Evolutionary conservation across 768 basidiomycete genomes (phyloP).

Genomic region (Termitomyces sp.): DNA sequence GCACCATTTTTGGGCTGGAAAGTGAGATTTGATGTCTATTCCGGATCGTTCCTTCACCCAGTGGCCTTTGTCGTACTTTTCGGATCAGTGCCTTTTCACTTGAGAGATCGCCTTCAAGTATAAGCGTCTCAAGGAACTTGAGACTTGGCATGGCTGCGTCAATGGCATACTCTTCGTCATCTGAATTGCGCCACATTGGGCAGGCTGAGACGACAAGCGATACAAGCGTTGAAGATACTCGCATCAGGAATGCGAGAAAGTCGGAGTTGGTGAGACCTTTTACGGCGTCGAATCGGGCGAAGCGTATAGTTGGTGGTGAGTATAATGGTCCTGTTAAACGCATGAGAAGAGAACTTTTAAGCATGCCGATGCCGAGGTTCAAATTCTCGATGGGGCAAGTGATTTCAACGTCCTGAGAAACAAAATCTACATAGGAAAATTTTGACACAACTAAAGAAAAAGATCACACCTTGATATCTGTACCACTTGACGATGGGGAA

Average conservation of each 20-base stretch:
- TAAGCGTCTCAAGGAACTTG: background rate
- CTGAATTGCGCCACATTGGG: background rate
- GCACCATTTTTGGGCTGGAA: background rate
- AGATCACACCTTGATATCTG: background rate
- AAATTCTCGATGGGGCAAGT: background rate
- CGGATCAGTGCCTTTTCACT: background rate
- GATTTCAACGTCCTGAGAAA: background rate
- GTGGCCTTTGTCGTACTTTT: background rate
- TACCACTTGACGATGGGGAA: background rate
- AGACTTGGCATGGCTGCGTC: constrained; percentile 8
- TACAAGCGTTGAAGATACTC: constrained; percentile 5
- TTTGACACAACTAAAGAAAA: background rate
- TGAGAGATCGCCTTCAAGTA: background rate
- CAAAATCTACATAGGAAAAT: background rate
- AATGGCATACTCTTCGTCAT: constrained; percentile 11
- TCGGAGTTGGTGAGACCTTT: constrained; percentile 8
- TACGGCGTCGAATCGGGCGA: background rate
- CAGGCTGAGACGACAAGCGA: constrained; percentile 4
- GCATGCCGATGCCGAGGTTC: background rate
- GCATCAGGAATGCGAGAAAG: constrained; percentile 3
- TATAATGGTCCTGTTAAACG: background rate
- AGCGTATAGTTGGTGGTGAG: background rate
- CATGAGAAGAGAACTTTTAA: background rate
- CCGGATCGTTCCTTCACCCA: background rate
- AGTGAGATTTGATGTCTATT: background rate